These are phyloP conservation scores for Curvularia eragrostidis DNA, from an alignment of 2,329 filamentous ascomycete species.

Conservation along the genomic window DNA sequence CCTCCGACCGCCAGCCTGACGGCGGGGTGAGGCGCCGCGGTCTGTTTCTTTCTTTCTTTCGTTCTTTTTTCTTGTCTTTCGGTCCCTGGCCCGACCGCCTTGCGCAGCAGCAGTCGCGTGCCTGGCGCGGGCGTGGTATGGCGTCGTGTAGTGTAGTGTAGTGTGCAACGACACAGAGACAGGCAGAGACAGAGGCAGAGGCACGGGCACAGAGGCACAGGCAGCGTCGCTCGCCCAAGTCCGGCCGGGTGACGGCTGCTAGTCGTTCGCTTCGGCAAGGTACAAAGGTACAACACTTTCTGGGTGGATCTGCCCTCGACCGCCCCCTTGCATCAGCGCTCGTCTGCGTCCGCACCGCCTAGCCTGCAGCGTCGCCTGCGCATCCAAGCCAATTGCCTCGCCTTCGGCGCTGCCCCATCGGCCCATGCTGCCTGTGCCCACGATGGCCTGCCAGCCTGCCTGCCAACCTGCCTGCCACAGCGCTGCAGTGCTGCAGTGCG, in stretches of 20 bases:
- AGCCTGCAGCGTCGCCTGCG: conserved; percentile 36
- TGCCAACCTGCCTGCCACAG: no score
- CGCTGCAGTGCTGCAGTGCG: not conserved
- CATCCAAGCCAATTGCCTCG: conserved; percentile 32
- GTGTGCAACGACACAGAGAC: not conserved
- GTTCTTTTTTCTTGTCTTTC: no score
- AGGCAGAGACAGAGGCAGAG: not conserved
- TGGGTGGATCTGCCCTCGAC: conserved; percentile 43
- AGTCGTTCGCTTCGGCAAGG: conserved; percentile 51
- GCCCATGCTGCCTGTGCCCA: no score
- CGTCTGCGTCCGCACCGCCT: conserved; percentile 33
- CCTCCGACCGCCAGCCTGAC: not conserved
- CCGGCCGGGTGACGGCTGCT: conserved; percentile 27
- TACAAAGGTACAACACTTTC: conserved; percentile 45
- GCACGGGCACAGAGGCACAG: no score
- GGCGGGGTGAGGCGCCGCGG: not conserved
- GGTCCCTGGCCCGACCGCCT: not conserved
- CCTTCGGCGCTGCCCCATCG: conserved; percentile 22
- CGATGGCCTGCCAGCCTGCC: conserved; percentile 13
- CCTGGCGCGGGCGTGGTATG: not conserved
- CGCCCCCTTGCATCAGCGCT: conserved; percentile 47
- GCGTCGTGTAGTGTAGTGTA: not conserved
- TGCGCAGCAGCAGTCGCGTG: not conserved
- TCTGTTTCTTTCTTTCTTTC: not conserved
- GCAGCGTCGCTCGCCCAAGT: conserved; percentile 1